Conservation (phyloP, 2,329 filamentous ascomycete species). For the Thielaviopsis euricoi region DNA sequence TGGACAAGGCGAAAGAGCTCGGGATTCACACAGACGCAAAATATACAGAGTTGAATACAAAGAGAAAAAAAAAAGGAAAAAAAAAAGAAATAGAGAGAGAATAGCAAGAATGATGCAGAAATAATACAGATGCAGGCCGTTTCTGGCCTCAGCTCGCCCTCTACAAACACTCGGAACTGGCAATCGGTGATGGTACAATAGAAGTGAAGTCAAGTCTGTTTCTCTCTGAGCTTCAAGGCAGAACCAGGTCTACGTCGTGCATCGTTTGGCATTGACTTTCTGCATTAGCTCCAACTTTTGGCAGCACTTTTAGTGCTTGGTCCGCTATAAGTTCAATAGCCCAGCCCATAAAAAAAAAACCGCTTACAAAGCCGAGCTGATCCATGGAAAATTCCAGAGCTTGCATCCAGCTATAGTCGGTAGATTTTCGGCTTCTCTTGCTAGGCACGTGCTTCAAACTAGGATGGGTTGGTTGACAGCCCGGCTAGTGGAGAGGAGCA, state of each 20-base stretch:
- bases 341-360: background rate
- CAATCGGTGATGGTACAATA: background rate
- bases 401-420: background rate
- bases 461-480: background rate
- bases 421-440: background rate
- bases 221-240: background rate
- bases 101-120: background rate
- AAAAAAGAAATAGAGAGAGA: background rate
- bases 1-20: too few species aligned
- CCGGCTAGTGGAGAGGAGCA: too few species aligned
- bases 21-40: too few species aligned
- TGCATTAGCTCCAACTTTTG: background rate
- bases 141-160: background rate
- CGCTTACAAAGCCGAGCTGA: slow-evolving; percentile 6
- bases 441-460: background rate
- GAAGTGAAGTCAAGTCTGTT: too few species aligned
- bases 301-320: background rate
- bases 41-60: background rate
- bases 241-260: background rate
- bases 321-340: background rate
- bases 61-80: background rate
- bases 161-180: background rate
- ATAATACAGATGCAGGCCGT: background rate
- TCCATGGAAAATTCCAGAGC: slow-evolving; percentile 15
- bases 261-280: too few species aligned